Evolutionary conservation across 441 rosid genomes (phyloP), one percentile per base, ranked within the genome.

Genomic region (Geranium incanum): DNA sequence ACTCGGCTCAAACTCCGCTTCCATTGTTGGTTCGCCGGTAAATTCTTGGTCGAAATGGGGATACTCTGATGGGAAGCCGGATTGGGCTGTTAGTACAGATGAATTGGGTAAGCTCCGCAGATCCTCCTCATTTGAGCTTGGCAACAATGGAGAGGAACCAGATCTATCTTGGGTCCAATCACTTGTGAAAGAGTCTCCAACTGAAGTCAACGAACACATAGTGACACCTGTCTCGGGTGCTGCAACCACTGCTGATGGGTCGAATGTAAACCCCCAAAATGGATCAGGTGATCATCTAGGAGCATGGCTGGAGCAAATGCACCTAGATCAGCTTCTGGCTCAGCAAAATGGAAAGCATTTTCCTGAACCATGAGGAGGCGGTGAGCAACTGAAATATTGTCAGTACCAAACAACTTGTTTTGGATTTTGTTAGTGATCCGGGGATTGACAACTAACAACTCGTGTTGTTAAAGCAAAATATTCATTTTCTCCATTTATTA

Each of bases 311-410:
- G 91, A 92, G 85, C 91, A 86, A 77, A 81, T 88, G 86, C 85
- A 87, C 84, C 90, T 88, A 71, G 98, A 92, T 78, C 96, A 89
- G 78, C 96, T 88, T 1, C 89, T 92, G 79, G 88, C 93, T 78
- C 96, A 88, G 90, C 93, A 87, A 80, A 92, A 87, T 75, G 85
- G 75, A 81, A 81, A 69, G 39, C 69, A 75, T 79, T 70, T 75
- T 71, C 21, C 76, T 37, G 73, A 72, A 70, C 69, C 68, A 19
- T 66, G 23, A n/a, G 11, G 87, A 86, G 85, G 78, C 74, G 59
- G 79, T 39, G 21, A 70, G 69, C 76, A 72, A 81, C 72, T 76
- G 72, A 75, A 75, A 70, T 79, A 57, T 80, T 0, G 84, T 82
- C 87, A 93, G 90, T 79, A 86, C 71, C 68, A 71, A 72, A 71